These are phyloP conservation scores for Cytospora leucostoma DNA, from an alignment of 2,329 filamentous ascomycete genomes.

Conservation along the genomic window DNA sequence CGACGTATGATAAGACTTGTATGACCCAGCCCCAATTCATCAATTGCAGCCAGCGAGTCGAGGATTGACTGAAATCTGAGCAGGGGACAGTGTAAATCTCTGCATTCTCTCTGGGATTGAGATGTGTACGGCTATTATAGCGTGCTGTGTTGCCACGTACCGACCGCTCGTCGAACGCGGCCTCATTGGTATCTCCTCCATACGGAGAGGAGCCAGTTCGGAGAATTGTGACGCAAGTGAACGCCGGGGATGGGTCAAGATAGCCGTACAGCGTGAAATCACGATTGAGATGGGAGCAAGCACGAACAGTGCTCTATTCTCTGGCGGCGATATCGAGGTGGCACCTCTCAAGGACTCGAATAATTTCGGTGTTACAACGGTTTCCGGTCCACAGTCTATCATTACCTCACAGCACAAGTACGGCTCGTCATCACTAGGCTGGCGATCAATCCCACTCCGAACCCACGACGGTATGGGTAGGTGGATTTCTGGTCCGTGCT, in stretches of 20 bases:
- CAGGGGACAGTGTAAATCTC: not conserved
- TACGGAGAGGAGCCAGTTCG: not conserved
- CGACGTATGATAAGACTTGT: conserved; percentile 2
- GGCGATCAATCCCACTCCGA: not conserved
- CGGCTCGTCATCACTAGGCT: not conserved
- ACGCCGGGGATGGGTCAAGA: not conserved
- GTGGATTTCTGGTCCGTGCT: too few species aligned
- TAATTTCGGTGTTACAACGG: not conserved
- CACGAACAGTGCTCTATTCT: not conserved
- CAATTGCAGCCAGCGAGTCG: not conserved
- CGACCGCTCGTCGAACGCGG: conserved; percentile 2
- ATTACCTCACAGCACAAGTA: not conserved
- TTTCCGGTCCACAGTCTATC: not conserved
- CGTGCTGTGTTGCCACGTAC: conserved; percentile 1
- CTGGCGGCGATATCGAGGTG: not conserved
- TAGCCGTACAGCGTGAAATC: not conserved
- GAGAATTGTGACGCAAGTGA: not conserved
- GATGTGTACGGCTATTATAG: conserved; percentile 2
- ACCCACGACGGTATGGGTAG: too few species aligned
- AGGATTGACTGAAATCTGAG: not conserved
- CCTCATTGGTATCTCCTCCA: not conserved
- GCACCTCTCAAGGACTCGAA: not conserved
- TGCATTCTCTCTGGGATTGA: not conserved
- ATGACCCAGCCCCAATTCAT: not conserved
- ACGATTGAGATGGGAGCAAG: not conserved